phyloP scores from a whole-genome alignment of 2,329 filamentous ascomycete species.

The Ascochyta rabiei region DNA sequence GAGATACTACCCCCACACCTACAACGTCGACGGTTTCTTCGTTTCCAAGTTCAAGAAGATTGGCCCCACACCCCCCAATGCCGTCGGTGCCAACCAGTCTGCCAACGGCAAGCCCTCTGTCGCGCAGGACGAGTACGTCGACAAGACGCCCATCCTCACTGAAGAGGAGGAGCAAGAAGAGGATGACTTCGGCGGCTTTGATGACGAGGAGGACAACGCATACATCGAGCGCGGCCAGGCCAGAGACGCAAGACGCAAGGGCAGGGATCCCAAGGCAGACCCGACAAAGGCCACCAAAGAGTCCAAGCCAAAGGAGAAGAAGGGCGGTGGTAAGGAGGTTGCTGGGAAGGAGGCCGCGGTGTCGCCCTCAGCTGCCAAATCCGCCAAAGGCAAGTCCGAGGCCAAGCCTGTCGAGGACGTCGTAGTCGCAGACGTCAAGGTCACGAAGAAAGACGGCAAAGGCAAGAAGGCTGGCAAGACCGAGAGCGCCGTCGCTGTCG shows the following conservation, averaged over 20 bases:
- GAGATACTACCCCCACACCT: constrained; percentile 46
- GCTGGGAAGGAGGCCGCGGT: constrained; percentile 15
- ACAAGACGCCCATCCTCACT: constrained; percentile 71
- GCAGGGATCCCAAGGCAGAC: constrained; percentile 53
- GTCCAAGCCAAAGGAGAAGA: constrained; percentile 27
- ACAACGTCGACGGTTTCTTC: constrained; percentile 89
- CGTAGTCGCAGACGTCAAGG: constrained; percentile 11
- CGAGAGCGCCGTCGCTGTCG: constrained; percentile 7
- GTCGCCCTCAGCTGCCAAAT: constrained; percentile 3
- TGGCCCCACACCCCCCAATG: constrained; percentile 72
- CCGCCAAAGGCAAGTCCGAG: constrained; percentile 16
- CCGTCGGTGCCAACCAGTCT: constrained; percentile 47
- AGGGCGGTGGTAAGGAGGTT: constrained; percentile 23
- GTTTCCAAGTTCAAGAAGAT: constrained; percentile 97
- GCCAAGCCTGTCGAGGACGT: not conserved
- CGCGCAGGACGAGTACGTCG: constrained; percentile 56
- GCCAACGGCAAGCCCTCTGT: constrained; percentile 45
- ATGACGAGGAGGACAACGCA: constrained; percentile 57
- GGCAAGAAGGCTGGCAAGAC: constrained; percentile 22
- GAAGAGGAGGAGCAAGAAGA: constrained; percentile 44
- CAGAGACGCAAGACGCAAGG: constrained; percentile 53
- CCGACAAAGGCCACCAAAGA: constrained; percentile 30
- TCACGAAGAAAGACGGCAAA: constrained; percentile 16
- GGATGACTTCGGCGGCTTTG: constrained; percentile 56
- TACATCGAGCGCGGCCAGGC: constrained; percentile 56